Evolutionary conservation across 805 yeast species (phyloP).

Genomic region (Metschnikowia amazonensis): DNA sequence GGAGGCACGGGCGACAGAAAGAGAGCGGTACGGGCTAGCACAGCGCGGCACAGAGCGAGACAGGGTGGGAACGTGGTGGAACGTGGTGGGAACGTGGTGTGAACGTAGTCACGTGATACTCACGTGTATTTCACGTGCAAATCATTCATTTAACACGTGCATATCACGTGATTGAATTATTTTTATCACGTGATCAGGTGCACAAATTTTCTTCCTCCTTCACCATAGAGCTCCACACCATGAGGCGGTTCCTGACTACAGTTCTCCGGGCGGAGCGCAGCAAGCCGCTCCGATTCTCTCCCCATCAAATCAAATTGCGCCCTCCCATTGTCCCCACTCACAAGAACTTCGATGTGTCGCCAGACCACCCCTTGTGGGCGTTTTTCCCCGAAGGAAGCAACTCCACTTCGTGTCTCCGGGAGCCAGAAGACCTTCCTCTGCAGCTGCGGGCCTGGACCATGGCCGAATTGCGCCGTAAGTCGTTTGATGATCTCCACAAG

Average conservation of each 20-base stretch:
- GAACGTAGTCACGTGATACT: too few relatives aligned
- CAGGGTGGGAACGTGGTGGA: too few relatives aligned
- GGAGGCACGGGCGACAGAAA: too few relatives aligned
- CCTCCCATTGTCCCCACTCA: slow-evolving; percentile 85
- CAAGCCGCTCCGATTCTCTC: slow-evolving; percentile 21
- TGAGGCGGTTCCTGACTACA: slow-evolving; percentile 11
- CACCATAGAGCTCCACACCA: background rate
- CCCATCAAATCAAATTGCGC: slow-evolving; percentile 51
- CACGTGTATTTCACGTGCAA: background rate
- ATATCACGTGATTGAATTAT: too few relatives aligned
- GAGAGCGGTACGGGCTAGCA: too few relatives aligned
- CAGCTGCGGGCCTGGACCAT: slow-evolving; percentile 80
- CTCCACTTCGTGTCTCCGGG: slow-evolving; percentile 53
- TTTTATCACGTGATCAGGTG: too few relatives aligned
- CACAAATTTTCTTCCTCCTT: background rate
- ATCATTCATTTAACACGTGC: too few relatives aligned
- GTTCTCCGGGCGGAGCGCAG: slow-evolving; percentile 11
- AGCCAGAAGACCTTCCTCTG: slow-evolving; percentile 46
- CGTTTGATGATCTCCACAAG: slow-evolving; percentile 86
- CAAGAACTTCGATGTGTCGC: slow-evolving; percentile 64
- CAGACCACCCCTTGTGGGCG: slow-evolving; percentile 93
- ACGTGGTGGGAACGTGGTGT: too few relatives aligned
- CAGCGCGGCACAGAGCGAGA: too few relatives aligned
- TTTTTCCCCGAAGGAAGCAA: slow-evolving; percentile 61
- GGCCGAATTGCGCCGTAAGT: slow-evolving; percentile 84